These are phyloP conservation scores for Ogataea philodendri DNA, from an alignment of 805 yeast species.

Conservation along the genomic window DNA sequence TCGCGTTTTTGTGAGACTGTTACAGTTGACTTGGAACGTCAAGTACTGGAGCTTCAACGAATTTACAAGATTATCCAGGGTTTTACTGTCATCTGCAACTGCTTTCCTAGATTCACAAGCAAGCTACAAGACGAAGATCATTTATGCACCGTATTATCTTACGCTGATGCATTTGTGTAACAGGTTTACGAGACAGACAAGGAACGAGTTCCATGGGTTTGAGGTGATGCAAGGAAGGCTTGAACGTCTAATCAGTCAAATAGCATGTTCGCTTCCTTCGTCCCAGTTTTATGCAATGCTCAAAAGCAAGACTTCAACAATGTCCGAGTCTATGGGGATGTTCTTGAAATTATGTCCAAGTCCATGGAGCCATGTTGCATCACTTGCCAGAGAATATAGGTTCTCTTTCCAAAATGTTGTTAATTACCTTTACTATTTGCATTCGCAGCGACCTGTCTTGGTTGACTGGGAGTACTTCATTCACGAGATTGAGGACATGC, in stretches of 20 bases:
- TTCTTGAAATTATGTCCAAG: conserved; percentile 22
- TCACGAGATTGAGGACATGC: conserved; percentile 20
- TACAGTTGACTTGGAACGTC: conserved; percentile 28
- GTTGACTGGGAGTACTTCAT: conserved; percentile 34
- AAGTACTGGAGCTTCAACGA: conserved; percentile 9
- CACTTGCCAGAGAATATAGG: conserved; percentile 9
- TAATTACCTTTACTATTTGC: conserved; percentile 27
- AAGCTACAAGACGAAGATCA: conserved; percentile 11
- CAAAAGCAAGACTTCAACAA: conserved; percentile 10
- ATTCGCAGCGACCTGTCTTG: conserved; percentile 23
- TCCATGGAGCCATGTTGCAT: conserved; percentile 29
- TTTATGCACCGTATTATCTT: conserved; percentile 27
- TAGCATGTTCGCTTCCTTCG: conserved; percentile 22
- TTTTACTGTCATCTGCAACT: conserved; percentile 15
- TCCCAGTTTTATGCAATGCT: conserved; percentile 16
- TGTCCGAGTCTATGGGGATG: conserved; percentile 25
- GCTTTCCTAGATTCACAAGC: conserved; percentile 10
- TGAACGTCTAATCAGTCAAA: conserved; percentile 16
- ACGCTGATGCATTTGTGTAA: conserved; percentile 20
- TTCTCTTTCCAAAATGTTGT: conserved; percentile 23
- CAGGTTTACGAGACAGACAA: conserved; percentile 10
- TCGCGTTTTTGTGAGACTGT: conserved; percentile 24
- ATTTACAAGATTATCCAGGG: conserved; percentile 18
- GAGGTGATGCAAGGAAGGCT: no score
- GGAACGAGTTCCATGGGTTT: no score